These are phyloP conservation scores for Straminergon stramineum DNA, from an alignment of 225 moss, liverwort and hornwort genomes.

Conservation along the genomic window DNA sequence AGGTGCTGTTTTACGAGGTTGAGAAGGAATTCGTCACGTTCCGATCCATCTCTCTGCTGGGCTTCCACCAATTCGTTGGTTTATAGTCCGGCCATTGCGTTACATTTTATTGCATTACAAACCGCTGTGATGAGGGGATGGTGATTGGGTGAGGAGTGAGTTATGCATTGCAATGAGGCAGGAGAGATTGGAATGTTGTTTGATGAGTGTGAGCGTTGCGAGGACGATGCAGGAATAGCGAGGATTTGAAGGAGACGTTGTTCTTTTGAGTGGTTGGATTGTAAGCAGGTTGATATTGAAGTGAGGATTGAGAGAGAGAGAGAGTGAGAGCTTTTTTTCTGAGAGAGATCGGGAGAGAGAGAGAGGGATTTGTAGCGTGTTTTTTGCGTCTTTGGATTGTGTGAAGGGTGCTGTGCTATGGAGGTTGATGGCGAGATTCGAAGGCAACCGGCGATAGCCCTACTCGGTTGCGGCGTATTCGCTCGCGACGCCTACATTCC, in stretches of 20 bases:
- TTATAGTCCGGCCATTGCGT: neutral
- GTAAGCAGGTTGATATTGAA: neutral
- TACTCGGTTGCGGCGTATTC: conserved; percentile 83
- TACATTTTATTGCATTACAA: neutral
- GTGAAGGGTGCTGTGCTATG: neutral
- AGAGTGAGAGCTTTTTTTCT: neutral
- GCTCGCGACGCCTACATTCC: conserved; percentile 82
- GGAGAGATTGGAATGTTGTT: neutral
- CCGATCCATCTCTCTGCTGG: neutral
- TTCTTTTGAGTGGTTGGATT: neutral
- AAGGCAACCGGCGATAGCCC: conserved; percentile 48
- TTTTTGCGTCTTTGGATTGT: neutral
- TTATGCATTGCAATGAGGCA: neutral
- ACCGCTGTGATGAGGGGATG: neutral
- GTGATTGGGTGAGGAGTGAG: neutral
- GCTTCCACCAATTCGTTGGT: neutral
- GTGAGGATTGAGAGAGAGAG: neutral
- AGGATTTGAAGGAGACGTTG: neutral
- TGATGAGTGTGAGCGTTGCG: neutral
- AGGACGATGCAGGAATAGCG: neutral
- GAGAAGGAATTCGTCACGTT: neutral
- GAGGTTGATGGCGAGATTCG: conserved; percentile 37
- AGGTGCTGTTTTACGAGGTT: neutral
- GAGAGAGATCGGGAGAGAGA: neutral
- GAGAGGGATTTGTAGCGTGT: neutral